Conservation (phyloP, 2,329 filamentous ascomycete species). For the Alternaria arbusti region DNA sequence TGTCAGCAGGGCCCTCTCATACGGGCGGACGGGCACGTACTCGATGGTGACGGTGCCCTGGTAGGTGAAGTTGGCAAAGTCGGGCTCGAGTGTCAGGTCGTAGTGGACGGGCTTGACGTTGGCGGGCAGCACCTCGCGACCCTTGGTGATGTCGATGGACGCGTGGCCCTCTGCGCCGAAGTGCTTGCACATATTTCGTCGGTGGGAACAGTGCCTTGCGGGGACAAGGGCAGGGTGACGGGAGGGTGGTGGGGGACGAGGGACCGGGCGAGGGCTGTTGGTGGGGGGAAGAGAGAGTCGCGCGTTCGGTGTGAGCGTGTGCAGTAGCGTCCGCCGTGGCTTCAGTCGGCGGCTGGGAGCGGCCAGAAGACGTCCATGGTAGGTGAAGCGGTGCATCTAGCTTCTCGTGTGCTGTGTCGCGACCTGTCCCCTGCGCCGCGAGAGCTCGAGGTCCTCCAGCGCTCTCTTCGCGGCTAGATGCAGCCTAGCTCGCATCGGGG, state of each 20-base stretch:
- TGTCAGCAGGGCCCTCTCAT: slow-evolving; percentile 24
- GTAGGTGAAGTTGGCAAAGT: slow-evolving; percentile 87
- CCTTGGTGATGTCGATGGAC: slow-evolving; percentile 66
- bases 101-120: slow-evolving; percentile 95
- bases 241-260: slow-evolving; percentile 24
- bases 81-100: slow-evolving; percentile 86
- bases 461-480: background rate
- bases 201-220: slow-evolving; percentile 72
- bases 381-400: slow-evolving; percentile 46
- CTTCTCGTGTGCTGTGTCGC: slow-evolving; percentile 19
- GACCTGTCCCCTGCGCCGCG: background rate
- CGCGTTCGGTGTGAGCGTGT: slow-evolving; percentile 30
- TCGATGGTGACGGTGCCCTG: slow-evolving; percentile 85
- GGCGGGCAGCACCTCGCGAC: slow-evolving; percentile 84
- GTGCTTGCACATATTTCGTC: slow-evolving; percentile 75
- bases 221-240: slow-evolving; percentile 27
- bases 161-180: slow-evolving; percentile 62
- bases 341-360: slow-evolving; percentile 32
- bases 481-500: background rate
- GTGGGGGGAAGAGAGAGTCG: slow-evolving; percentile 40
- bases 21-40: slow-evolving; percentile 48
- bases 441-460: background rate
- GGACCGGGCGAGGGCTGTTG: slow-evolving; percentile 11
- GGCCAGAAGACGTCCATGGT: slow-evolving; percentile 31
- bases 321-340: slow-evolving; percentile 31